Percentiles rank a stretch among this genome's conserved stretches.
Conservation (phyloP, 1,139 yeast genomes). For the Scheffersomyces illinoinensis region DNA sequence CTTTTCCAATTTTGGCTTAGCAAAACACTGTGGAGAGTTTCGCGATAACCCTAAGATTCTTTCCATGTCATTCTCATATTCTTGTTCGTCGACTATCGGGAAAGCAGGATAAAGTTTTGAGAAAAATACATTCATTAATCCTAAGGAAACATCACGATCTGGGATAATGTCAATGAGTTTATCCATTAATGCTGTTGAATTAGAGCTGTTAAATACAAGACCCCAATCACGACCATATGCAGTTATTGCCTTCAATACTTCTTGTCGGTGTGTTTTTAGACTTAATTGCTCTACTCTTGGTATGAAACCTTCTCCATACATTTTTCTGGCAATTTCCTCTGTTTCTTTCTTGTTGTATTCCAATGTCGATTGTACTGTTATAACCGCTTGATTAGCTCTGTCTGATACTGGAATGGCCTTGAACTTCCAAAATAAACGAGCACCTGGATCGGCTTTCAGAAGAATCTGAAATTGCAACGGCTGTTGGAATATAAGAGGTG, state of each 20-base stretch:
- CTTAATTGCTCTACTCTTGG: conserved; percentile 5
- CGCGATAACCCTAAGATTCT: not conserved
- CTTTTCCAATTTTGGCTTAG: not conserved
- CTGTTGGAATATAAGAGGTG: conserved; percentile 1
- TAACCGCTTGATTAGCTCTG: not conserved
- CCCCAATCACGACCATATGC: conserved; percentile 7
- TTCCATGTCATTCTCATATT: not conserved
- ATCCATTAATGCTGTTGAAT: conserved; percentile 2
- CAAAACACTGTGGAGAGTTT: not conserved
- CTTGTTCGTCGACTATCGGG: not conserved
- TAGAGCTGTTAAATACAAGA: conserved; percentile 1
- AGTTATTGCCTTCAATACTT: conserved; percentile 6
- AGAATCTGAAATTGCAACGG: conserved; percentile 8
- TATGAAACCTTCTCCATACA: conserved; percentile 4
- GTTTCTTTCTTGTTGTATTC: not conserved
- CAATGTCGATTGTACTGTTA: not conserved
- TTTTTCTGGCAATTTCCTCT: conserved; percentile 1
- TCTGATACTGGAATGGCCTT: not conserved
- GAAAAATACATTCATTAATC: not conserved
- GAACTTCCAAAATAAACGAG: conserved; percentile 7
- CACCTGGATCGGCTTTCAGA: conserved; percentile 14
- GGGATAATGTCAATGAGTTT: not conserved
- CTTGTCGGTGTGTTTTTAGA: conserved; percentile 1
- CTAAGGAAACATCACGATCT: not conserved
- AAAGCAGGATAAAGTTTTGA: not conserved